phyloP scores from a whole-genome alignment of 2,329 filamentous ascomycete genomes.

The Alternaria ventricosa region DNA sequence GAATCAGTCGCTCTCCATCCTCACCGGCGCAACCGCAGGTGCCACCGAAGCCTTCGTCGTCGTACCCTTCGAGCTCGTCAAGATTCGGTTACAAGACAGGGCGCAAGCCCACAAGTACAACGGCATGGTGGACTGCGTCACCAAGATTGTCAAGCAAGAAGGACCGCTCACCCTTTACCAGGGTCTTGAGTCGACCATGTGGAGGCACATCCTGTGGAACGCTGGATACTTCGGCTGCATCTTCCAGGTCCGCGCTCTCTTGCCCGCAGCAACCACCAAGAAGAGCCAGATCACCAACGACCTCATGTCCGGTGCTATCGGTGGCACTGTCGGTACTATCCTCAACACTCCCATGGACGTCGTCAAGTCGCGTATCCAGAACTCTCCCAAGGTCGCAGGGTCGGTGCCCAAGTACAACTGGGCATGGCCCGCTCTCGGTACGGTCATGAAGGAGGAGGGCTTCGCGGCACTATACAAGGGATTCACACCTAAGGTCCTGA shows the following conservation, averaged over 20 bases:
- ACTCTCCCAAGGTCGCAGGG: conserved; percentile 83
- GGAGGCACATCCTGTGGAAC: conserved; percentile 95
- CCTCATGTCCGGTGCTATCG: conserved; percentile 81
- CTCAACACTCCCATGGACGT: conserved; percentile 97
- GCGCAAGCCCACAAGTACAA: conserved; percentile 88
- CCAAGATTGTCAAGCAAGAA: conserved; percentile 83
- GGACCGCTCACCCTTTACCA: conserved; percentile 92
- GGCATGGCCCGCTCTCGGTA: conserved; percentile 87
- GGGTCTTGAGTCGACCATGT: conserved; percentile 93
- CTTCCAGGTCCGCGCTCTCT: conserved; percentile 87
- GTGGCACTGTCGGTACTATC: conserved; percentile 89
- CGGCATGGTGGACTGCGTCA: conserved; percentile 79
- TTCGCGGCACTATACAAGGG: conserved; percentile 95
- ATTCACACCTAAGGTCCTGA: conserved; percentile 92
- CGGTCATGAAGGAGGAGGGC: conserved; percentile 91
- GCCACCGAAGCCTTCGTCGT: conserved; percentile 97
- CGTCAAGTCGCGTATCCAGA: conserved; percentile 98
- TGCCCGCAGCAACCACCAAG: conserved; percentile 84
- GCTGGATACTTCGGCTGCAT: conserved; percentile 98
- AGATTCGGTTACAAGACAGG: conserved; percentile 96
- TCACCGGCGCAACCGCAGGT: conserved; percentile 93
- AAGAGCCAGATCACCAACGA: conserved; percentile 83
- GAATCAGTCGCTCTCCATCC: conserved; percentile 87
- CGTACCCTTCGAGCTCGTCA: conserved; percentile 97
- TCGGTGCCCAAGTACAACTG: conserved; percentile 95